Percentiles rank a stretch among this genome's conserved stretches.
These are phyloP conservation scores for Termitomyces eurrhizus DNA, from an alignment of 768 basidiomycete genomes.

Conservation along the genomic window DNA sequence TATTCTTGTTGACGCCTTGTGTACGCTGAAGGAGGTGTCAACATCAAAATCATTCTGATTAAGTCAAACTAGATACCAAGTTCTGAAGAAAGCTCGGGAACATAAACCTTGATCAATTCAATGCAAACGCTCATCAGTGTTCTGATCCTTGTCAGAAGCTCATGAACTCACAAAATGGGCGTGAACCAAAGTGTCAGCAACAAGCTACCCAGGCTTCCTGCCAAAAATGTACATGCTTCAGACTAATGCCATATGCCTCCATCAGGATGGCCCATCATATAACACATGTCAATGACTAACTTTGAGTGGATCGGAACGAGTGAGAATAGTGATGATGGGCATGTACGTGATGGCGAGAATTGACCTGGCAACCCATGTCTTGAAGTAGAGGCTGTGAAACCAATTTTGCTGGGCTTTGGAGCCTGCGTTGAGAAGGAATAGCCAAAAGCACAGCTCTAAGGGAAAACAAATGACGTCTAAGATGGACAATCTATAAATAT, in stretches of 20 bases:
- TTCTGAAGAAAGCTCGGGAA: constrained; percentile 67
- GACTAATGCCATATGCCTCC: constrained; percentile 36
- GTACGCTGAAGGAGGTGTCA: constrained; percentile 37
- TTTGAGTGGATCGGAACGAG: constrained; percentile 54
- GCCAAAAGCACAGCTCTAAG: constrained; percentile 82
- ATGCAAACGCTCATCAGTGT: constrained; percentile 10
- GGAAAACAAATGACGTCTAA: neutral
- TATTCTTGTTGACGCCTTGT: constrained; percentile 60
- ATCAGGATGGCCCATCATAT: constrained; percentile 1
- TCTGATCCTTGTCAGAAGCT: constrained; percentile 4
- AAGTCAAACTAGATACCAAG: constrained; percentile 40
- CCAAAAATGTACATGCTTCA: constrained; percentile 67
- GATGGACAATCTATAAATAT: neutral
- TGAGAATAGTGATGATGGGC: constrained; percentile 66
- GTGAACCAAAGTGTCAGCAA: constrained; percentile 72
- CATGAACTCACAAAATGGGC: constrained; percentile 52
- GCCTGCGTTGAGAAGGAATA: constrained; percentile 71
- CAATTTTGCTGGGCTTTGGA: constrained; percentile 58
- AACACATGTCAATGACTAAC: constrained; percentile 30
- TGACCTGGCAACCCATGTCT: constrained; percentile 67
- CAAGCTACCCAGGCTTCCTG: constrained; percentile 65
- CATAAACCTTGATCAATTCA: constrained; percentile 55
- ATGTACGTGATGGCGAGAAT: constrained; percentile 55
- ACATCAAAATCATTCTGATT: neutral
- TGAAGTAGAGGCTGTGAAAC: constrained; percentile 77